Percentiles rank a stretch among this genome's conserved stretches.
Evolutionary conservation across 2,329 filamentous ascomycete genomes (phyloP).

Genomic region (Colletotrichum spinosum): DNA sequence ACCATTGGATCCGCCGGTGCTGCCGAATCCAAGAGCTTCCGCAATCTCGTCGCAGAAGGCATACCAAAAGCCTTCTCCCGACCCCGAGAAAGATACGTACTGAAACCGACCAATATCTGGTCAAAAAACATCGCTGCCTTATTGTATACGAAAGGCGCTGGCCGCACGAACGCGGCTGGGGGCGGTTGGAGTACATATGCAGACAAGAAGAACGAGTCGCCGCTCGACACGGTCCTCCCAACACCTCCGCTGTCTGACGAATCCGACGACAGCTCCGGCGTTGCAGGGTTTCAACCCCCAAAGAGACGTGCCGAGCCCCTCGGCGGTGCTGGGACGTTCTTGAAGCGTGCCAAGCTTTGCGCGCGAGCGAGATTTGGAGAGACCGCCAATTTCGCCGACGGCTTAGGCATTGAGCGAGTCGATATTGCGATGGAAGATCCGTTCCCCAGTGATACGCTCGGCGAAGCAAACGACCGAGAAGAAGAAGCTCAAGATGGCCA

Average conservation of each 20-base stretch:
- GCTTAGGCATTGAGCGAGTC: conserved; percentile 70
- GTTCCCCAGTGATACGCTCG: conserved; percentile 54
- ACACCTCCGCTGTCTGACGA: conserved; percentile 58
- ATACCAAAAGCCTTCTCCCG: conserved; percentile 86
- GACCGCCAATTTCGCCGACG: conserved; percentile 65
- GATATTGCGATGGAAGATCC: conserved; percentile 70
- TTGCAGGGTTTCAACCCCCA: not conserved
- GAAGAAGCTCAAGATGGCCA: conserved; percentile 42
- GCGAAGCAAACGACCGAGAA: conserved; percentile 42
- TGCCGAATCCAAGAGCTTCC: conserved; percentile 72
- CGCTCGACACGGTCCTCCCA: conserved; percentile 64
- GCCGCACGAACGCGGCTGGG: conserved; percentile 76
- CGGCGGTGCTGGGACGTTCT: not conserved
- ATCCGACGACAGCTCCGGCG: conserved; percentile 39
- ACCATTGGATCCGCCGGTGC: conserved; percentile 53
- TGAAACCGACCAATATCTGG: conserved; percentile 75
- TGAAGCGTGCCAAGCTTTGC: conserved; percentile 50
- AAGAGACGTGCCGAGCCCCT: conserved; percentile 25
- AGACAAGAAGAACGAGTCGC: conserved; percentile 66
- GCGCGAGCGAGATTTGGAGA: conserved; percentile 79
- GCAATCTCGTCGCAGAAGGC: conserved; percentile 79
- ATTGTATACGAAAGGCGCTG: conserved; percentile 75
- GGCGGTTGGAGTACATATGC: conserved; percentile 87
- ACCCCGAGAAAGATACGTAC: conserved; percentile 76
- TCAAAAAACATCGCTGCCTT: conserved; percentile 79